Evolutionary conservation across 305 asterid genomes (phyloP).

Genomic region (Rubia peregrina): DNA sequence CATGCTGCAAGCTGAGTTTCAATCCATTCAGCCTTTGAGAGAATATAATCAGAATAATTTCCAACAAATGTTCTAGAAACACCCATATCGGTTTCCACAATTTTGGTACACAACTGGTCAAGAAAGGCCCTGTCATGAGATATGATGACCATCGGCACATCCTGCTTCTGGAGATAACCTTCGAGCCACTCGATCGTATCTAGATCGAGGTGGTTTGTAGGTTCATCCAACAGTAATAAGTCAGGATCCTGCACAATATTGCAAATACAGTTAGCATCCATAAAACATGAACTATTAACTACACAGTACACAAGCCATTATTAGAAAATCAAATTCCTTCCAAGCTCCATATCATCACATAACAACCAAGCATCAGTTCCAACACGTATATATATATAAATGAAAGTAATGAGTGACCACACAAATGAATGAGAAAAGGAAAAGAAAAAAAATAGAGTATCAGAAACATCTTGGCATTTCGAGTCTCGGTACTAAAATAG

Average conservation of each 20-base stretch:
- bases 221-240: constrained; percentile 88
- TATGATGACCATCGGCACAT: constrained; percentile 97
- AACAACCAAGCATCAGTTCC: not conserved
- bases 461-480: no score
- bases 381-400: not conserved
- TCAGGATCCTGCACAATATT: constrained; percentile 67
- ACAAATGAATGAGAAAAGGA: not conserved
- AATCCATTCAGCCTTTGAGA: constrained; percentile 70
- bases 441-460: not conserved
- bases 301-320: not conserved
- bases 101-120: constrained; percentile 89
- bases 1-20: constrained; percentile 90
- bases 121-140: constrained; percentile 98
- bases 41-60: constrained; percentile 69
- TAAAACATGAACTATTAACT: not conserved
- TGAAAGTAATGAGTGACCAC: not conserved
- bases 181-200: constrained; percentile 98
- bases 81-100: constrained; percentile 97
- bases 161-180: constrained; percentile 87
- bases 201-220: constrained; percentile 97
- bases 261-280: constrained; percentile 9
- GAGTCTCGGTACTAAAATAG: not conserved
- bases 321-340: not conserved
- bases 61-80: constrained; percentile 83
- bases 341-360: not conserved